Evolutionary conservation across 495 filamentous ascomycete species (phyloP).

Genomic region (Aspergillus sclerotiicarbonarius): DNA sequence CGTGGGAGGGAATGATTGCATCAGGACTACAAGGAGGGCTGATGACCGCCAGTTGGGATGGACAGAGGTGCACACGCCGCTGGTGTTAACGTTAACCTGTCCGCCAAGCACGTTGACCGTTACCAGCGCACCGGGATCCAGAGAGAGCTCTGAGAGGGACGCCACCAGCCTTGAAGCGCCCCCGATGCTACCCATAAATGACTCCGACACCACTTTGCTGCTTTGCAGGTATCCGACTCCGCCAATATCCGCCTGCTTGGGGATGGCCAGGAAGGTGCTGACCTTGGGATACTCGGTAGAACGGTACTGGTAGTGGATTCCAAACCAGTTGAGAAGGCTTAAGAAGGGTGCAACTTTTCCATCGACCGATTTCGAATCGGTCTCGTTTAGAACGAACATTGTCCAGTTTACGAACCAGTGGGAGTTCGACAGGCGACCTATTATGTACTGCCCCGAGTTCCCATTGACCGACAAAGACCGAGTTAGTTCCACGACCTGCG

Average conservation of each 20-base stretch:
- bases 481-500: conserved; percentile 1
- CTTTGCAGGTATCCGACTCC: not conserved
- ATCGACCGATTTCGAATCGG: not conserved
- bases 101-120: too few relatives aligned
- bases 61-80: too few relatives aligned
- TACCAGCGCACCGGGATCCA: too few relatives aligned
- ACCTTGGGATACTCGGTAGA: not conserved
- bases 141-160: too few relatives aligned
- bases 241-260: not conserved
- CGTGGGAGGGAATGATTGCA: not conserved
- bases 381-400: not conserved
- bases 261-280: not conserved
- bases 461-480: not conserved
- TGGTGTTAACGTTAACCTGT: too few relatives aligned
- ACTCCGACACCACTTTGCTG: not conserved
- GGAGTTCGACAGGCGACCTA: not conserved
- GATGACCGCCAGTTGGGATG: too few relatives aligned
- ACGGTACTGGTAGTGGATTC: not conserved
- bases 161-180: too few relatives aligned
- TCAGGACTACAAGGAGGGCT: not conserved
- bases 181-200: too few relatives aligned
- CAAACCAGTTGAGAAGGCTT: not conserved
- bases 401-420: not conserved
- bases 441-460: not conserved
- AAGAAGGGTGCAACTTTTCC: not conserved